phyloP scores from a whole-genome alignment of 1,284 basidiomycete species.

The Ustilago loliicola region DNA sequence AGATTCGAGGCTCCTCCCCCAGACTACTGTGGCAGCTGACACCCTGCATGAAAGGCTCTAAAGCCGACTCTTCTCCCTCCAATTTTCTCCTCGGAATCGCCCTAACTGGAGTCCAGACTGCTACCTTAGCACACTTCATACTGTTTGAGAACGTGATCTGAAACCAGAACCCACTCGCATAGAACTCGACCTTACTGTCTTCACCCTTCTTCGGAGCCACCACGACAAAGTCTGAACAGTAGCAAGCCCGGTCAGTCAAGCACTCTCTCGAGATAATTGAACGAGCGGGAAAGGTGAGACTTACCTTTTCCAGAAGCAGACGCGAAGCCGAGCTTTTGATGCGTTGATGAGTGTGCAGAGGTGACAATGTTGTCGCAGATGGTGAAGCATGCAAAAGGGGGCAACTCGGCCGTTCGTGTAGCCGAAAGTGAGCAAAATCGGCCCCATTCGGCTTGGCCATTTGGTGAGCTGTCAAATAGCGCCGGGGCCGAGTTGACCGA shows the following conservation, averaged over 20 bases:
- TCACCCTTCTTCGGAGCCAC: constrained; percentile 11
- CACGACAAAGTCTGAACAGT: constrained; percentile 28
- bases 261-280: not conserved
- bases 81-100: not conserved
- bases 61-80: constrained; percentile 23
- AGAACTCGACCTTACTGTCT: constrained; percentile 33
- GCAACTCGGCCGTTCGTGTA: not conserved
- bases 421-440: constrained; percentile 17
- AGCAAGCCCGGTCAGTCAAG: not conserved
- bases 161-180: constrained; percentile 26
- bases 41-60: constrained; percentile 23
- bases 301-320: constrained; percentile 34
- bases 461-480: constrained; percentile 22
- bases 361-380: constrained; percentile 24
- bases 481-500: not conserved
- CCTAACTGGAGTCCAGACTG: constrained; percentile 17
- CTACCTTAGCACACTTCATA: constrained; percentile 16
- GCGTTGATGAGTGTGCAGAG: constrained; percentile 21
- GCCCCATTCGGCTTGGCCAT: constrained; percentile 25
- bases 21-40: not conserved
- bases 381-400: constrained; percentile 30
- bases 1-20: not conserved
- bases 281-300: not conserved
- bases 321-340: constrained; percentile 18
- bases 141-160: constrained; percentile 13